These are phyloP conservation scores for Pelargonium myrrhifolium DNA, from an alignment of 441 rosid genomes.

Conservation along the genomic window DNA sequence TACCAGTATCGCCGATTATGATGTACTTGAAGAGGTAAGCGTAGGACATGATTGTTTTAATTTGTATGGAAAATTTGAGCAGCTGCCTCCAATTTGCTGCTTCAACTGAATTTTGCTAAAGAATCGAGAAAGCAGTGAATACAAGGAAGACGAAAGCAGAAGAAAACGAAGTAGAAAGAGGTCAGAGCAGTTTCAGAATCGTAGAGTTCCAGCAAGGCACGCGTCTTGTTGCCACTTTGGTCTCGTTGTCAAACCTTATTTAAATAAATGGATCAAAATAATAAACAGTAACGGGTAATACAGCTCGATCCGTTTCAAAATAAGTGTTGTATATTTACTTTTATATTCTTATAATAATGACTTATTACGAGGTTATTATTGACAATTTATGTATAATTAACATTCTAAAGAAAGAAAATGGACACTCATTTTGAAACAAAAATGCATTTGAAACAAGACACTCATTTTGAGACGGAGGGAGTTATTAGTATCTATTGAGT, in stretches of 20 bases:
- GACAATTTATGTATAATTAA: too few species aligned
- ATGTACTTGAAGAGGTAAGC: constrained; percentile 95
- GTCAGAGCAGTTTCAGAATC: not conserved
- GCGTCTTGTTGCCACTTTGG: not conserved
- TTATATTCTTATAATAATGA: too few species aligned
- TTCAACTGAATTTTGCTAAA: not conserved
- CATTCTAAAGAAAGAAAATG: too few species aligned
- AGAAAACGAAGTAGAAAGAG: not conserved
- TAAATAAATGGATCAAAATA: too few species aligned
- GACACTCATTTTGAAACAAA: too few species aligned
- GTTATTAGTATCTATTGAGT: too few species aligned
- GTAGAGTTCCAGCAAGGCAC: not conserved
- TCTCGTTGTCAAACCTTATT: not conserved
- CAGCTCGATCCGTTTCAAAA: too few species aligned
- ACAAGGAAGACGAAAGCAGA: not conserved
- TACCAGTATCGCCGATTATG: constrained; percentile 97
- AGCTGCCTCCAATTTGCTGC: not conserved
- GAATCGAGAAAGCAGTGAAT: not conserved
- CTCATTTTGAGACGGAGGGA: too few species aligned
- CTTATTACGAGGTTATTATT: too few species aligned
- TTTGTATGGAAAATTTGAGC: not conserved
- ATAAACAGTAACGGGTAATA: too few species aligned
- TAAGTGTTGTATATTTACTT: too few species aligned
- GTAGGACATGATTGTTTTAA: constrained; percentile 64
- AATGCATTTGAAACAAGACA: too few species aligned